These are phyloP conservation scores for Trypanosoma rangeli DNA, from an alignment of 208 protist species.

Conservation along the genomic window DNA sequence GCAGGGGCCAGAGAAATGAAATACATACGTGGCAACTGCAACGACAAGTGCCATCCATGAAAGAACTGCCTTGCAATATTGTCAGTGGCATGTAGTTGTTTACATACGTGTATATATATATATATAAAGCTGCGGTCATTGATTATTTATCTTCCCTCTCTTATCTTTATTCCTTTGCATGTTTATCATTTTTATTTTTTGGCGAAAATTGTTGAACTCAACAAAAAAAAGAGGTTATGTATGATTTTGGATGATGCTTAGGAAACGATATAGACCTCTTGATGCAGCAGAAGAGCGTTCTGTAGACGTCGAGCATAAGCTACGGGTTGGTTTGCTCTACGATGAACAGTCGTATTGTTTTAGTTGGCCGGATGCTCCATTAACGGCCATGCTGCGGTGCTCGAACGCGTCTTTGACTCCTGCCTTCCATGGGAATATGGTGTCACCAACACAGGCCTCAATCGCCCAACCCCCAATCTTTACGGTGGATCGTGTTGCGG, in stretches of 20 bases:
- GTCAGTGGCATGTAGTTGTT: too few species aligned
- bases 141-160: constrained; percentile 3
- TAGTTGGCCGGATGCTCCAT: constrained; percentile 72
- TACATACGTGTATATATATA: constrained; percentile 2
- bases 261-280: constrained; percentile 81
- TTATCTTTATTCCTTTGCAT: constrained; percentile 27
- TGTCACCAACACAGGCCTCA: constrained; percentile 11
- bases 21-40: neutral
- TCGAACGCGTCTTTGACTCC: constrained; percentile 20
- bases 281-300: constrained; percentile 69
- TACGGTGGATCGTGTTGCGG: constrained; percentile 13
- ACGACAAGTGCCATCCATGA: neutral
- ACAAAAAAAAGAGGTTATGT: constrained; percentile 15
- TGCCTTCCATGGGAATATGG: constrained; percentile 26
- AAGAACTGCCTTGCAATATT: too few species aligned
- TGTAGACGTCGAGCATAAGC: constrained; percentile 40
- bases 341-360: constrained; percentile 84
- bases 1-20: neutral
- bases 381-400: constrained; percentile 32
- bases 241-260: constrained; percentile 15
- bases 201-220: constrained; percentile 8
- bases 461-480: constrained; percentile 30
- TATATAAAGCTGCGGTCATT: too few species aligned
- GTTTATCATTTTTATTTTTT: constrained; percentile 18
- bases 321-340: constrained; percentile 53